These are phyloP conservation scores for Iberis pinnata DNA, from an alignment of 345 rosid species.

Conservation along the genomic window DNA sequence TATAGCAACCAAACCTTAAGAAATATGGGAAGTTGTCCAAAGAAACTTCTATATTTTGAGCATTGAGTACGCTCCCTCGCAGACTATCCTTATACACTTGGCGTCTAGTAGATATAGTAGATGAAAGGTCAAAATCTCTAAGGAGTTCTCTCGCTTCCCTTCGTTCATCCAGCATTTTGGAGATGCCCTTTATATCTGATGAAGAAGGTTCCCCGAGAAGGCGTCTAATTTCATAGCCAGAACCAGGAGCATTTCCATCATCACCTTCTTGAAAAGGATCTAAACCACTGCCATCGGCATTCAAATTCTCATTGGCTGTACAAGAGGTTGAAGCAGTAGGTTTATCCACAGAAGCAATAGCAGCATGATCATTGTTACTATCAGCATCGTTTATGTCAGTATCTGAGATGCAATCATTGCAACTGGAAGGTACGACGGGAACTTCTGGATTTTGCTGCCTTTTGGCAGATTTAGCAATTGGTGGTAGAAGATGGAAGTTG, in stretches of 20 bases:
- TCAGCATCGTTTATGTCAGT: constrained; percentile 62
- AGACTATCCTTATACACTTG: constrained; percentile 66
- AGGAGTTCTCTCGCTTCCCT: constrained; percentile 47
- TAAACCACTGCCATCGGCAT: constrained; percentile 42
- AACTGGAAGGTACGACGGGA: constrained; percentile 48
- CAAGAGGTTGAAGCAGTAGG: constrained; percentile 41
- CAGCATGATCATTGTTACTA: constrained; percentile 43
- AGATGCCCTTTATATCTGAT: constrained; percentile 47
- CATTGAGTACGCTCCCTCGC: constrained; percentile 55
- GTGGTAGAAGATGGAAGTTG: constrained; percentile 51
- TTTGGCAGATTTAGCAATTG: constrained; percentile 47
- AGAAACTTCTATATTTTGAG: constrained; percentile 63
- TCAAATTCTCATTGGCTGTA: constrained; percentile 44
- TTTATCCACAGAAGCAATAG: constrained; percentile 54
- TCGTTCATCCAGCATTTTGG: constrained; percentile 55
- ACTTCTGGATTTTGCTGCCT: constrained; percentile 51
- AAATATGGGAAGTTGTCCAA: constrained; percentile 79
- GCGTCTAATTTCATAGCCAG: constrained; percentile 58
- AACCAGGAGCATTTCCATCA: constrained; percentile 44
- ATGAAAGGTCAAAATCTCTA: constrained; percentile 45
- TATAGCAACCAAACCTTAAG: constrained; percentile 54
- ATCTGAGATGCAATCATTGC: constrained; percentile 47
- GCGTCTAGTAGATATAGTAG: constrained; percentile 49
- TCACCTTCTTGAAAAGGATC: constrained; percentile 50
- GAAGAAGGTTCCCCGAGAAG: constrained; percentile 55